A percentile compares a stretch with the other conserved stretches of the same genome.
phyloP scores from a whole-genome alignment of 306 rosid genomes.

The Dryas octopetala region DNA sequence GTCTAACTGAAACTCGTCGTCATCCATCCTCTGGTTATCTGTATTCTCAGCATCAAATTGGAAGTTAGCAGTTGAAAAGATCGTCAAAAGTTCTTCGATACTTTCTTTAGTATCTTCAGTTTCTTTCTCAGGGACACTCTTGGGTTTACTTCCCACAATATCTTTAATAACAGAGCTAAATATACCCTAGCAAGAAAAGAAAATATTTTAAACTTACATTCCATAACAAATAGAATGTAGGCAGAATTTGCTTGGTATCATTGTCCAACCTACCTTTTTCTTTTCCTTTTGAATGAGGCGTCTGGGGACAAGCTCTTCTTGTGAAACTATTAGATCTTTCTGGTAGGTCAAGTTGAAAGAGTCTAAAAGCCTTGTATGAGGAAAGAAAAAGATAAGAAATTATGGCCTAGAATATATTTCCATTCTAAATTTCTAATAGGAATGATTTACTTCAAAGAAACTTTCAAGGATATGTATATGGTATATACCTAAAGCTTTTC shows the following conservation, averaged over 20 bases:
- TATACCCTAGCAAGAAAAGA: conserved; percentile 52
- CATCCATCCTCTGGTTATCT: conserved; percentile 40
- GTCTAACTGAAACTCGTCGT: conserved; percentile 43
- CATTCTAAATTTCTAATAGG: background rate
- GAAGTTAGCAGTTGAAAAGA: conserved; percentile 64
- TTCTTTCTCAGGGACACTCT: conserved; percentile 50
- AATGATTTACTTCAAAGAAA: background rate
- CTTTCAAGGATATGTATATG: conserved; percentile 8
- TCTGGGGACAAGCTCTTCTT: conserved; percentile 39
- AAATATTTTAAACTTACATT: conserved; percentile 6
- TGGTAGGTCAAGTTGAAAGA: conserved; percentile 45
- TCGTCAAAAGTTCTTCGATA: conserved; percentile 49
- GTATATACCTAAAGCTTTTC: conserved; percentile 61
- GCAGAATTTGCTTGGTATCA: background rate
- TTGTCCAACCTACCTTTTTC: conserved; percentile 58
- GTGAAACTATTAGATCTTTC: conserved; percentile 47
- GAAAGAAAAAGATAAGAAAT: background rate
- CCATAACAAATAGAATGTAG: background rate
- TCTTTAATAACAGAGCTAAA: conserved; percentile 79
- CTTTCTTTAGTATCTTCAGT: conserved; percentile 57
- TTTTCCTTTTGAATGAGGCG: conserved; percentile 56
- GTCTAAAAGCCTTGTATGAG: conserved; percentile 61
- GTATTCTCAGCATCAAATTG: conserved; percentile 34
- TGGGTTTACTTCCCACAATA: conserved; percentile 64
- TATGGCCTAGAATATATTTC: background rate